A percentile compares a stretch with the other conserved stretches of the same genome.
Evolutionary conservation across 768 basidiomycete species (phyloP).

Genomic region (Boletus huronensis): DNA sequence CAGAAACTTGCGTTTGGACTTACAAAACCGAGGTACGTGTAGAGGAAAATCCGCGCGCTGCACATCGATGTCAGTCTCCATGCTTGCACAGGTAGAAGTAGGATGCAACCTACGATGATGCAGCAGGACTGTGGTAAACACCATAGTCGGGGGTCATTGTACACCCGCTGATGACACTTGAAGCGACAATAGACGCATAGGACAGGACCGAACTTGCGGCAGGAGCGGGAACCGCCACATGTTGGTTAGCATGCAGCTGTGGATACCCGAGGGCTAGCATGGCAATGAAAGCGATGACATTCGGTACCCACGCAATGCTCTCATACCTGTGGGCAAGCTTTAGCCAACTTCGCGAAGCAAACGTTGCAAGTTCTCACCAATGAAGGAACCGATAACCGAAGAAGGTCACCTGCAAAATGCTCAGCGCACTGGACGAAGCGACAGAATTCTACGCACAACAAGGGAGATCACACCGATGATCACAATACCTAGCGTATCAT

Average conservation of each 20-base stretch:
- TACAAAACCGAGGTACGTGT: slow-evolving; percentile 46
- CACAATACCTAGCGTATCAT: slow-evolving; percentile 32
- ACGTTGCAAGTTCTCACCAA: slow-evolving; percentile 35
- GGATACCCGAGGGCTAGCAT: slow-evolving; percentile 68
- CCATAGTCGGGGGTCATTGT: slow-evolving; percentile 47
- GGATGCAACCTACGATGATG: slow-evolving; percentile 47
- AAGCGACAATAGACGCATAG: slow-evolving; percentile 42
- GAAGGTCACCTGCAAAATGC: slow-evolving; percentile 48
- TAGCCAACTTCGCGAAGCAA: not conserved
- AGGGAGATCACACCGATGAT: slow-evolving; percentile 33
- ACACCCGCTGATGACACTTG: slow-evolving; percentile 44
- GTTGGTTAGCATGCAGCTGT: slow-evolving; percentile 46
- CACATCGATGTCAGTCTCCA: not conserved
- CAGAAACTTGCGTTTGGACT: slow-evolving; percentile 36
- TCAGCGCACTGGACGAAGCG: not conserved
- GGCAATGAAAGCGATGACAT: slow-evolving; percentile 63
- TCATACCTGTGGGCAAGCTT: slow-evolving; percentile 54
- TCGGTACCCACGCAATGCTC: slow-evolving; percentile 72
- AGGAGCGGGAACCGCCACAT: slow-evolving; percentile 34
- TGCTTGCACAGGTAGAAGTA: not conserved
- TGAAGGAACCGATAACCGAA: slow-evolving; percentile 62
- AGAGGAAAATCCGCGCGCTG: slow-evolving; percentile 40
- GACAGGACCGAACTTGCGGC: slow-evolving; percentile 37
- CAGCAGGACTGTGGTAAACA: slow-evolving; percentile 48
- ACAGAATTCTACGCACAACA: slow-evolving; percentile 18